phyloP scores from a whole-genome alignment of 306 rosid species.

The Vigna hirtella region DNA sequence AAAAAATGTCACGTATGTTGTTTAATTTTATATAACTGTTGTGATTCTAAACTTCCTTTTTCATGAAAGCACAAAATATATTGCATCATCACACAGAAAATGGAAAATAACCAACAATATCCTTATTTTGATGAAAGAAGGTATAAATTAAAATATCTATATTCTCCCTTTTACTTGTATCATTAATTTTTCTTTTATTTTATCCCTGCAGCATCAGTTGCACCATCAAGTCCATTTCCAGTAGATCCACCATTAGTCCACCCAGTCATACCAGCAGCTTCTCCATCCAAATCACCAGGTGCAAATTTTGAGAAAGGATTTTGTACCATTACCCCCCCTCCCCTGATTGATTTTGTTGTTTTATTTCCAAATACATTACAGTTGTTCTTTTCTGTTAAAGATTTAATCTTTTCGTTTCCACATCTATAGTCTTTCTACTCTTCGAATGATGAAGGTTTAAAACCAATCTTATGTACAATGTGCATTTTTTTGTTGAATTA shows the following conservation, averaged over 20 bases:
- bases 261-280: constrained; percentile 53
- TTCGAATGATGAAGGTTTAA: constrained; percentile 2
- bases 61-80: constrained; percentile 46
- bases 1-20: constrained; percentile 49
- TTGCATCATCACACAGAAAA: constrained; percentile 48
- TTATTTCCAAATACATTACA: constrained; percentile 9
- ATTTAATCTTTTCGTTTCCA: not conserved
- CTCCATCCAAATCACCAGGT: constrained; percentile 67
- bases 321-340: not conserved
- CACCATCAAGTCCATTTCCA: constrained; percentile 58
- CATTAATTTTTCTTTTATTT: constrained; percentile 30
- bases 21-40: constrained; percentile 11
- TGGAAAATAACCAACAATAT: constrained; percentile 40
- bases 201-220: constrained; percentile 52
- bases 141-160: constrained; percentile 6
- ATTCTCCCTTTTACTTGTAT: constrained; percentile 37
- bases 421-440: constrained; percentile 7
- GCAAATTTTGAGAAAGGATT: constrained; percentile 27
- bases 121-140: constrained; percentile 38
- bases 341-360: not conserved
- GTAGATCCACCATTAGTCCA: constrained; percentile 52
- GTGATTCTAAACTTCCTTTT: constrained; percentile 20
- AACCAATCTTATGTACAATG: not conserved
- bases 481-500: constrained; percentile 23
- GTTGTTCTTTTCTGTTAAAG: constrained; percentile 18